A percentile compares a stretch with the other conserved stretches of the same genome.
phyloP scores from a whole-genome alignment of 2,329 filamentous ascomycete genomes.

The Alternaria sp. region DNA sequence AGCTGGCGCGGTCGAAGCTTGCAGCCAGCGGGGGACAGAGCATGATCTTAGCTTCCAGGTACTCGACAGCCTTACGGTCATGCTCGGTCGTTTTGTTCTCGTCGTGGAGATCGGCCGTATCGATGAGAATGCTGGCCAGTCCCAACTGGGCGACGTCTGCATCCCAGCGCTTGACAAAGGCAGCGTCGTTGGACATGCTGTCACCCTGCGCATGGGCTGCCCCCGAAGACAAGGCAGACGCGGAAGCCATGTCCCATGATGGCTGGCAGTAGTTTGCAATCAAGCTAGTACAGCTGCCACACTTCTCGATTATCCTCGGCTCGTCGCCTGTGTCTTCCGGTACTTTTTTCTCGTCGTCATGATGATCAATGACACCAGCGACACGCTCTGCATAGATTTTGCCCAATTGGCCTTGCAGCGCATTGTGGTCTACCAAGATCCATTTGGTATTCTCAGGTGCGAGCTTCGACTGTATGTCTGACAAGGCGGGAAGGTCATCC shows the following conservation, averaged over 20 bases:
- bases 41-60: constrained; percentile 64
- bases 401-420: constrained; percentile 67
- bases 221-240: constrained; percentile 50
- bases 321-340: constrained; percentile 54
- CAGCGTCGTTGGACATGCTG: constrained; percentile 37
- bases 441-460: constrained; percentile 66
- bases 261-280: constrained; percentile 66
- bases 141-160: constrained; percentile 70
- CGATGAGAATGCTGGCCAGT: constrained; percentile 74
- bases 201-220: constrained; percentile 51
- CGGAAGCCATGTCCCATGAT: constrained; percentile 62
- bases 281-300: constrained; percentile 76
- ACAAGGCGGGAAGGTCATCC: constrained; percentile 62
- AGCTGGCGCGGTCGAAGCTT: constrained; percentile 61
- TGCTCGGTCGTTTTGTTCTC: constrained; percentile 68
- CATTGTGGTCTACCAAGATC: constrained; percentile 83
- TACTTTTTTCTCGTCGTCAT: constrained; percentile 72
- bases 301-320: constrained; percentile 68
- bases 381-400: constrained; percentile 61
- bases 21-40: constrained; percentile 41
- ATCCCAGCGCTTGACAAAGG: constrained; percentile 55
- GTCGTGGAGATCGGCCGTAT: constrained; percentile 69
- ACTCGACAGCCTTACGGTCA: constrained; percentile 65
- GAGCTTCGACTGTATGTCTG: constrained; percentile 57
- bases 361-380: constrained; percentile 76